phyloP scores from a whole-genome alignment of 768 basidiomycete species.

The Lentinula guzmanii region DNA sequence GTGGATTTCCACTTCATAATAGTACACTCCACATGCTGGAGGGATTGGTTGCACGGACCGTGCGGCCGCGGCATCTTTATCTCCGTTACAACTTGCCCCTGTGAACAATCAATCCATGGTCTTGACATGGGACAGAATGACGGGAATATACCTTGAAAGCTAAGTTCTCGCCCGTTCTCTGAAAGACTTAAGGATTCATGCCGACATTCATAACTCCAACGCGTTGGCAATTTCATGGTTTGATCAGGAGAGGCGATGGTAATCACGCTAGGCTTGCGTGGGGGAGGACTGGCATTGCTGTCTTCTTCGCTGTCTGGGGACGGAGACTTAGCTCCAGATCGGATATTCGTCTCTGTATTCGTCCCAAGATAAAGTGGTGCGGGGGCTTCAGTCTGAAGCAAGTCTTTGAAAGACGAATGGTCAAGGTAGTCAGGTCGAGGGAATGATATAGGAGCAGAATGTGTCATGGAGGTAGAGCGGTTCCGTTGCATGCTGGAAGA shows the following conservation, averaged over 20 bases:
- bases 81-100: slow-evolving; percentile 53
- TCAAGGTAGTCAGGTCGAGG: slow-evolving; percentile 71
- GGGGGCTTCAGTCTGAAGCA: slow-evolving; percentile 50
- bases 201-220: slow-evolving; percentile 73
- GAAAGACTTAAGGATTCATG: slow-evolving; percentile 55
- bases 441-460: slow-evolving; percentile 36
- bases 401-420: slow-evolving; percentile 65
- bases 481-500: slow-evolving; percentile 15
- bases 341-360: slow-evolving; percentile 21
- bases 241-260: slow-evolving; percentile 28
- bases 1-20: slow-evolving; percentile 85
- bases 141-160: slow-evolving; percentile 49
- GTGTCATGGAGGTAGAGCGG: slow-evolving; percentile 21
- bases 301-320: slow-evolving; percentile 66
- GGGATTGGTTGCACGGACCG: slow-evolving; percentile 77
- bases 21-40: slow-evolving; percentile 84
- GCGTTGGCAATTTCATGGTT: slow-evolving; percentile 59
- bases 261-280: slow-evolving; percentile 20
- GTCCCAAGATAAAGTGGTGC: slow-evolving; percentile 30
- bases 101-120: slow-evolving; percentile 6
- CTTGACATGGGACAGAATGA: slow-evolving; percentile 1
- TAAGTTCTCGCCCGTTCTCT: slow-evolving; percentile 66
- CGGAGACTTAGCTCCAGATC: slow-evolving; percentile 29
- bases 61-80: slow-evolving; percentile 81
- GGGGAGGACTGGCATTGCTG: slow-evolving; percentile 41